Evolutionary conservation across 2,329 filamentous ascomycete species (phyloP).

Genomic region (Beauveria sp.): DNA sequence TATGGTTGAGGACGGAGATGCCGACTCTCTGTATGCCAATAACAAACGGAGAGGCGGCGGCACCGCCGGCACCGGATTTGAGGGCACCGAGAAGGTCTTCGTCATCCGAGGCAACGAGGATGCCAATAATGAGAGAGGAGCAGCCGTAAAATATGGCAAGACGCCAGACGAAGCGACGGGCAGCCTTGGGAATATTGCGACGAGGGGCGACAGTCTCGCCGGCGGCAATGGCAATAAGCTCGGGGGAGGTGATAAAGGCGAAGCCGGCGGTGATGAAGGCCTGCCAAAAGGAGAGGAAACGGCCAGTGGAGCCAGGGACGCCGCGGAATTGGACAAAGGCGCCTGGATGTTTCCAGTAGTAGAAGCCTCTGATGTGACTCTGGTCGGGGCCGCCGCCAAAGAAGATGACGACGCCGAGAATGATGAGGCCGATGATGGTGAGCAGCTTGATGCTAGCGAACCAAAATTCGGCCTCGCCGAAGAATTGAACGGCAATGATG

Average conservation of each 20-base stretch:
- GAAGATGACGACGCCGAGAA: constrained; percentile 48
- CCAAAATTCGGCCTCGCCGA: constrained; percentile 56
- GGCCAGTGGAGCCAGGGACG: constrained; percentile 42
- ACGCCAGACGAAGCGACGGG: constrained; percentile 53
- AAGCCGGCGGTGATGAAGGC: constrained; percentile 52
- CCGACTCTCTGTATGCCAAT: constrained; percentile 59
- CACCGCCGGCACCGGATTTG: constrained; percentile 29
- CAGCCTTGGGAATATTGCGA: constrained; percentile 59
- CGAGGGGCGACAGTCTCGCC: constrained; percentile 58
- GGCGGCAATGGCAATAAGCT: constrained; percentile 56
- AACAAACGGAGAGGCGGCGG: constrained; percentile 55
- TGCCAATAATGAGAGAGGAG: constrained; percentile 53
- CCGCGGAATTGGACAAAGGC: constrained; percentile 39
- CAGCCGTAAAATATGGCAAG: constrained; percentile 57
- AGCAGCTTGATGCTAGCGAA: constrained; percentile 54
- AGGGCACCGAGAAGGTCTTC: constrained; percentile 49
- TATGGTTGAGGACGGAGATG: constrained; percentile 54
- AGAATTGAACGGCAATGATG: constrained; percentile 48
- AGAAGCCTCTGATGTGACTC: constrained; percentile 37
- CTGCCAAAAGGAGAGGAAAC: constrained; percentile 49
- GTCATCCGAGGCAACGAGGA: constrained; percentile 59
- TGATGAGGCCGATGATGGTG: constrained; percentile 49
- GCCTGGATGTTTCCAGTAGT: constrained; percentile 45
- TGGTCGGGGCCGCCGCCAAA: constrained; percentile 46
- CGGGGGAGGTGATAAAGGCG: constrained; percentile 54